These are phyloP conservation scores for Dendrobium catenatum DNA, from an alignment of 106 monocot species.

Conservation along the genomic window DNA sequence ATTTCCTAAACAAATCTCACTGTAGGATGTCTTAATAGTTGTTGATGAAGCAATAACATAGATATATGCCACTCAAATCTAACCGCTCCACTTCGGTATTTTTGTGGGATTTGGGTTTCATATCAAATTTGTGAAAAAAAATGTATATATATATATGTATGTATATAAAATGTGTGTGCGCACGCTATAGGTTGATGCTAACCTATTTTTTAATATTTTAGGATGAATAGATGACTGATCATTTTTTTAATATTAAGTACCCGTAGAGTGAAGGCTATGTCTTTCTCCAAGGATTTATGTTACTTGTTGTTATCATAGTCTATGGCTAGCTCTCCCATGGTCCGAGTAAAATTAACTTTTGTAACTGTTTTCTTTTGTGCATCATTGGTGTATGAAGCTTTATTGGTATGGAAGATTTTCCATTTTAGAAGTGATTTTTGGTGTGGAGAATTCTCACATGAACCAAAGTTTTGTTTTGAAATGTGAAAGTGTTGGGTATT, in stretches of 20 bases:
- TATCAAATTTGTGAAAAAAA: not conserved
- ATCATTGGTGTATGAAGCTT: not conserved
- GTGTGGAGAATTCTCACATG: not conserved
- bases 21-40: not conserved
- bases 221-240: not conserved
- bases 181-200: not conserved
- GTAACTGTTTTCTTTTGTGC: not conserved
- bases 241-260: not conserved
- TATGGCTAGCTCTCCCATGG: not conserved
- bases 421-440: not conserved
- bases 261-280: not conserved
- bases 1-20: not conserved
- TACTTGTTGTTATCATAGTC: not conserved
- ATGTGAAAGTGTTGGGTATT: not conserved
- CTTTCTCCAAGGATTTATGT: not conserved
- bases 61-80: not conserved
- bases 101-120: not conserved
- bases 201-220: not conserved
- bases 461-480: not conserved
- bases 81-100: not conserved
- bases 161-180: not conserved
- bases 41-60: not conserved
- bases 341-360: not conserved
- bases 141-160: too few species aligned
- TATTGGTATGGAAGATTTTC: not conserved